Base-by-base conservation (phyloP, 805 yeast genomes). In the Candida anglica region DNA sequence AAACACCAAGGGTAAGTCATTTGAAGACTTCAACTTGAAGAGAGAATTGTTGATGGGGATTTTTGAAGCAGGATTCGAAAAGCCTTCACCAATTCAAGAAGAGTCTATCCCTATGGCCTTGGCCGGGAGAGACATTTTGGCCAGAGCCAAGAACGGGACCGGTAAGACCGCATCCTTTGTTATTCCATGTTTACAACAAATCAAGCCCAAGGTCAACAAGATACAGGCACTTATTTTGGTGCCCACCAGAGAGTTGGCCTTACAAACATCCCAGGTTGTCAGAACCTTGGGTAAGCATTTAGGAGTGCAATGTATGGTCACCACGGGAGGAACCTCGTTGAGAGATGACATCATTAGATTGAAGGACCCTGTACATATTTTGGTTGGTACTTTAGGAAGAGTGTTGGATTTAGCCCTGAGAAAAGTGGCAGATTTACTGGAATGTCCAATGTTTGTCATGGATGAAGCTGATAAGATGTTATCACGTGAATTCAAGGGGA, bases 381-480 rank as follows among this genome's bases (percentile, higher is more conserved):
- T 93, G 40, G 98, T 93, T 27, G 98, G 97, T 45, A 93, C 98
- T 21, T 98, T 98, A 2, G 98, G 98, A 49, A 81, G 98, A 71
- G 89, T 93, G 24, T 74, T 93, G 41, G 98, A 93, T 63, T 76
- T 93, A 55, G 96, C 97, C 5, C 75, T 88, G 20, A 82, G 96
- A 69, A 72, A 75, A 34, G 71, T 91, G 36, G 96, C 95, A 9
- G 95, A 91, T 55, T 75, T 93, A 40, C 79, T 86, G 36, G 84
- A 82, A 42, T 86, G 96, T 63, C 81, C 84, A 28, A 71, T 86
- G 58, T 88, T 93, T 58, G 81, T 94, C 34, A 88, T 93, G 97
- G 98, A 93, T 62, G 98, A 93, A 71, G 98, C 98, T 38, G 98
- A 93, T 63, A 93, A 93, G 62, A 86, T 93, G 84, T 75, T 93